These are phyloP conservation scores for Penicillium lividum DNA, from an alignment of 495 filamentous ascomycete genomes.

Conservation along the genomic window DNA sequence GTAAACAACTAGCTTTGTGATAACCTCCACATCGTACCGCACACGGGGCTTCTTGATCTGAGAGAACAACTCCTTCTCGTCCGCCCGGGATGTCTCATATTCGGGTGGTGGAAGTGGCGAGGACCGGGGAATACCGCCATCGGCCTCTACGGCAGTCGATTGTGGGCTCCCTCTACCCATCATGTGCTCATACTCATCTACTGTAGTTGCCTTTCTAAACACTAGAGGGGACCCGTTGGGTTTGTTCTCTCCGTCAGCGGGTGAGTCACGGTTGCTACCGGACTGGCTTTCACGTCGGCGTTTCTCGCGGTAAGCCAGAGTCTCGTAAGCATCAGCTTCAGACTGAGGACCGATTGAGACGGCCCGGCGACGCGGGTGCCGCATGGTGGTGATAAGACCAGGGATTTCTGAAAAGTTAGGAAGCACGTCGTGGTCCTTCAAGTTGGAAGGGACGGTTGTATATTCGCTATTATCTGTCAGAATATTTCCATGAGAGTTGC, in stretches of 20 bases:
- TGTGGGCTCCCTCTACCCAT: slow-evolving; percentile 59
- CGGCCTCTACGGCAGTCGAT: slow-evolving; percentile 28
- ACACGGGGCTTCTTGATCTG: slow-evolving; percentile 84
- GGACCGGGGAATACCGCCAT: slow-evolving; percentile 18
- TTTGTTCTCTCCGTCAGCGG: slow-evolving; percentile 24
- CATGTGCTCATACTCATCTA: slow-evolving; percentile 67
- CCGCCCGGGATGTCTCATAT: slow-evolving; percentile 42
- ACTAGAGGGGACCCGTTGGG: slow-evolving; percentile 19
- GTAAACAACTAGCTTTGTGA: slow-evolving; percentile 96
- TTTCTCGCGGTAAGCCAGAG: slow-evolving; percentile 86
- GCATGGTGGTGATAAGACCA: slow-evolving; percentile 71
- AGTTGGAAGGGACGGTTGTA: slow-evolving; percentile 72
- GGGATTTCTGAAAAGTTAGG: slow-evolving; percentile 84
- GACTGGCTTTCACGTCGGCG: slow-evolving; percentile 72
- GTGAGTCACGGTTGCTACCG: slow-evolving; percentile 28
- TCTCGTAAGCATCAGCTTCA: slow-evolving; percentile 93
- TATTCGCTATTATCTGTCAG: slow-evolving; percentile 61
- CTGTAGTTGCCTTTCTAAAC: slow-evolving; percentile 39
- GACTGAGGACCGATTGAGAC: slow-evolving; percentile 94
- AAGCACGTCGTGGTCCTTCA: slow-evolving; percentile 82
- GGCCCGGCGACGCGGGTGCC: slow-evolving; percentile 75
- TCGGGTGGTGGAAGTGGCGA: slow-evolving; percentile 36
- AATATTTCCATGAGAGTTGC: not conserved
- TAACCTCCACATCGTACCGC: slow-evolving; percentile 94
- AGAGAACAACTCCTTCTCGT: slow-evolving; percentile 82